Evolutionary conservation across 495 filamentous ascomycete genomes (phyloP).

Genomic region (Lepidopterella palustris): DNA sequence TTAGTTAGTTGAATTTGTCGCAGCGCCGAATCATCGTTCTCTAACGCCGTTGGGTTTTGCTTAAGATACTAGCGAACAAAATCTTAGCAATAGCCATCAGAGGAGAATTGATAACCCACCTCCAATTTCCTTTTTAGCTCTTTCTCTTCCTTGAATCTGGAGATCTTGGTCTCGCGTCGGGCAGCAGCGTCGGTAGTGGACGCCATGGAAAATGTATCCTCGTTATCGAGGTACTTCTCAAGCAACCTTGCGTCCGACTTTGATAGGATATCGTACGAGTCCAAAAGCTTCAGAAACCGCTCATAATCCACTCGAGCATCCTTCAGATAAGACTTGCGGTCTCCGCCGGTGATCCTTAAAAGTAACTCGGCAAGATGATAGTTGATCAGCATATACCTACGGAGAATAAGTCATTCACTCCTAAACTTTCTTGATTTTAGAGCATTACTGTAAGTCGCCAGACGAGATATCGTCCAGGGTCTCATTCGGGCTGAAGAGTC

Average conservation of each 20-base stretch:
- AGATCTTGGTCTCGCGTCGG: slow-evolving; percentile 76
- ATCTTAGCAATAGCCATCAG: background rate
- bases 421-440: slow-evolving; percentile 27
- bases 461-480: slow-evolving; percentile 81
- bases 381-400: slow-evolving; percentile 62
- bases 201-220: slow-evolving; percentile 61
- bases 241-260: slow-evolving; percentile 63
- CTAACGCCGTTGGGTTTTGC: slow-evolving; percentile 51
- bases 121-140: slow-evolving; percentile 78
- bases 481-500: slow-evolving; percentile 88
- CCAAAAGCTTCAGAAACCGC: slow-evolving; percentile 64
- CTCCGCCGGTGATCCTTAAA: slow-evolving; percentile 46
- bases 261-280: slow-evolving; percentile 69
- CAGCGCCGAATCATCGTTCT: slow-evolving; percentile 70
- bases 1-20: slow-evolving; percentile 73
- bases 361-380: slow-evolving; percentile 64
- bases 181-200: slow-evolving; percentile 62
- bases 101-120: slow-evolving; percentile 38
- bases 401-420: slow-evolving; percentile 26
- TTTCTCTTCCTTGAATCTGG: slow-evolving; percentile 78
- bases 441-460: slow-evolving; percentile 63
- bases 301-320: slow-evolving; percentile 64
- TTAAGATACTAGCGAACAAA: slow-evolving; percentile 47
- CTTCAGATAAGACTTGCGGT: slow-evolving; percentile 59
- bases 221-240: slow-evolving; percentile 60